Evolutionary conservation across 176 grass and related monocot genomes (phyloP).

Genomic region (Rhynchospora breviuscula): DNA sequence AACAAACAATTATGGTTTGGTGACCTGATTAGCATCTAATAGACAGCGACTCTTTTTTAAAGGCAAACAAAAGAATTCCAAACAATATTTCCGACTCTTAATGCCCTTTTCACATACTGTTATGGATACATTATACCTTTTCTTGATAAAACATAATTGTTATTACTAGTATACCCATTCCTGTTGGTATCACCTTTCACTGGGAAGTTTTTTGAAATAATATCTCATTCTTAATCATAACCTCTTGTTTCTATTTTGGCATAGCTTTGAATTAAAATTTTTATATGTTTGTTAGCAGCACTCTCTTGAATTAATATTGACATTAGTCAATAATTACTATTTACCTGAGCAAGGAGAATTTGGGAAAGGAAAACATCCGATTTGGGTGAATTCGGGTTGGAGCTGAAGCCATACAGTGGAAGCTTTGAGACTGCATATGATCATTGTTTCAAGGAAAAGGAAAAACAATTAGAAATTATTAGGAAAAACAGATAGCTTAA

Average conservation of each 20-base stretch:
- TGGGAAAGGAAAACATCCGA: slow-evolving; percentile 49
- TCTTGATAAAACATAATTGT: background rate
- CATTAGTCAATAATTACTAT: background rate
- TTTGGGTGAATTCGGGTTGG: slow-evolving; percentile 7
- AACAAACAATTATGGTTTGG: background rate
- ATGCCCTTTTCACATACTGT: background rate
- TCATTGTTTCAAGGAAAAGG: background rate
- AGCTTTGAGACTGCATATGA: slow-evolving; percentile 64
- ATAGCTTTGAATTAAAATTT: background rate
- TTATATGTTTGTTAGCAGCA: background rate
- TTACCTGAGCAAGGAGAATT: slow-evolving; percentile 78
- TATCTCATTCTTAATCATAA: background rate
- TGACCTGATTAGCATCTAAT: background rate
- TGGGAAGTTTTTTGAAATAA: background rate
- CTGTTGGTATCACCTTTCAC: background rate
- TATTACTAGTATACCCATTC: background rate
- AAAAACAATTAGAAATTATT: background rate
- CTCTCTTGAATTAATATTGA: background rate
- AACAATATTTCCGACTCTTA: background rate
- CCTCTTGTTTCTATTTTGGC: background rate
- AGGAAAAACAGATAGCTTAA: background rate
- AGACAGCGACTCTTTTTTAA: background rate
- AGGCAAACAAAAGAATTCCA: background rate
- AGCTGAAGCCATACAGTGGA: slow-evolving; percentile 67
- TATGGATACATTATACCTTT: background rate